Base-by-base conservation (phyloP, 495 filamentous ascomycete genomes). In the Podospora pseudoanserina region DNA sequence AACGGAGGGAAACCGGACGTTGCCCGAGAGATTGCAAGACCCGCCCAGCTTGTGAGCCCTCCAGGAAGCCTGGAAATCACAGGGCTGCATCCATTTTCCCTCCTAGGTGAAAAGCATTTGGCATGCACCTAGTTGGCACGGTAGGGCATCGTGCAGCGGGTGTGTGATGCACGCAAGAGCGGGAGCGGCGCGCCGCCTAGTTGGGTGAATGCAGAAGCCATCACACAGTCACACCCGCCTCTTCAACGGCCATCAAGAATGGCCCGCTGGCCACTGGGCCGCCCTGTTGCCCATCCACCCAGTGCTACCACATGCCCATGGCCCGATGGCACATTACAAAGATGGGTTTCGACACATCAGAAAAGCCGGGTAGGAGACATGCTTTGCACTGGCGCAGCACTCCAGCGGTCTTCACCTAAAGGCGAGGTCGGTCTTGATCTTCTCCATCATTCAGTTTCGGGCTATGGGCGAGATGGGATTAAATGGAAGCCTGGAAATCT, bases 31-130 rank as follows among this genome's bases (percentile, higher is more conserved):
- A 20, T 34, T 34, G 20, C 23, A 53, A 16, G 20, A 44, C 28
- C 15, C 20, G 68, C 66, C 68, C 64, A 65, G 61, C 63, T 64
- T 64, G 68, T 65, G 73, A 74, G 74, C 74, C 76, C 69, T 69
- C 68, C 32, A 65, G 67, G 56, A 68, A 65, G 76, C 76, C 76
- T 76, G 61, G 70, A 54, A 60, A 60, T 53, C 26, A 54, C 71
- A 68, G 69, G 67, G 67, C 71, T 70, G 69, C 63, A 74, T 62
- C 56, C 15, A 39, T 63, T 44, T 63, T 11, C 23, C 32, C 23
- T 11, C 34, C 18, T 63, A 11, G 27, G 6, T 49, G 55, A 2
- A 26, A 58, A 58, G 55, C 55, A 58, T 63, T 18, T 28, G 26
- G 23, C 18, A 27, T 61, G 23, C 26, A 63, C 55, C 26, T 26